These are phyloP conservation scores for Pythium aristosporum DNA, from an alignment of 352 stramenopile genomes.

Conservation along the genomic window DNA sequence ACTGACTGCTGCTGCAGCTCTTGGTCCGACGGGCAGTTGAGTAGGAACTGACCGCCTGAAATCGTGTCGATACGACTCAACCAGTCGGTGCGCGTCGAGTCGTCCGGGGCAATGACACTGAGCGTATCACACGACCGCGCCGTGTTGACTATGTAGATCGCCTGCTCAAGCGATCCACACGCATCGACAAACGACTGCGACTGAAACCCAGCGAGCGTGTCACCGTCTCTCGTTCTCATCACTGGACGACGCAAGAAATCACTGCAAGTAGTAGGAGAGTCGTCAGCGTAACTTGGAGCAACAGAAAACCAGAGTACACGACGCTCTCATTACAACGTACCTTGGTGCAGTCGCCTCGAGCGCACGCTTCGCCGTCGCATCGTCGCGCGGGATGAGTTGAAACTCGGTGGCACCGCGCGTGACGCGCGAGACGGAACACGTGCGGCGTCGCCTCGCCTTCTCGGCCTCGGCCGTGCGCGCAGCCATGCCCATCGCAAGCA, in stretches of 20 bases:
- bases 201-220: constrained; percentile 45
- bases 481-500: constrained; percentile 65
- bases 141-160: constrained; percentile 59
- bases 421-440: constrained; percentile 3
- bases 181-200: constrained; percentile 43
- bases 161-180: constrained; percentile 34
- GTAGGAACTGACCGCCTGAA: constrained; percentile 54
- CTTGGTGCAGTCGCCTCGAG: background rate
- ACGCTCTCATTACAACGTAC: background rate
- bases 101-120: background rate
- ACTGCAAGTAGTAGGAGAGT: constrained; percentile 7
- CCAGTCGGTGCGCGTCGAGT: constrained; percentile 25
- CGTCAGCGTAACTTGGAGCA: background rate
- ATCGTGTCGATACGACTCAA: constrained; percentile 51
- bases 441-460: constrained; percentile 12
- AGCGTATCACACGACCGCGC: constrained; percentile 73
- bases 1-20: constrained; percentile 31
- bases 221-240: constrained; percentile 18
- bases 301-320: background rate
- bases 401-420: constrained; percentile 43
- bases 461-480: constrained; percentile 21
- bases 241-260: constrained; percentile 23
- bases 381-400: constrained; percentile 39
- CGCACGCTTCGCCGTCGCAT: background rate
- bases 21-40: constrained; percentile 33